phyloP scores from a whole-genome alignment of 495 filamentous ascomycete species.

The Cairneyella variabilis region DNA sequence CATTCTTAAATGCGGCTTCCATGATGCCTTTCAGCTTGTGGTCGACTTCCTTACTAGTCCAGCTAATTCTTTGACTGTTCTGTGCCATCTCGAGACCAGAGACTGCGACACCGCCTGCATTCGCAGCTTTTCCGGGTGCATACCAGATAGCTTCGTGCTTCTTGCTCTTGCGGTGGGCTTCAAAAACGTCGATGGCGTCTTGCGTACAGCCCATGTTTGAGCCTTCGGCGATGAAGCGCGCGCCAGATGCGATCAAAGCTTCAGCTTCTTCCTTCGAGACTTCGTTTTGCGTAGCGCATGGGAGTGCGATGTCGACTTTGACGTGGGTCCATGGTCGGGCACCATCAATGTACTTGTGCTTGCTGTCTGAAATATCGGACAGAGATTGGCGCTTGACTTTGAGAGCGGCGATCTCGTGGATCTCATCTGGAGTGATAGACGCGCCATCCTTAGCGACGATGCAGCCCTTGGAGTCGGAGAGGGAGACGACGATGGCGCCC shows the following conservation, averaged over 20 bases:
- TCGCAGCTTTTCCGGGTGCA: constrained; percentile 93
- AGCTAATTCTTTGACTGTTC: constrained; percentile 81
- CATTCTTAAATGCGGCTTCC: constrained; percentile 89
- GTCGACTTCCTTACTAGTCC: constrained; percentile 90
- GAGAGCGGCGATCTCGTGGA: constrained; percentile 70
- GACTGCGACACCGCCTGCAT: constrained; percentile 95
- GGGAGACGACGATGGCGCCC: constrained; percentile 85
- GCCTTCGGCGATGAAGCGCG: constrained; percentile 89
- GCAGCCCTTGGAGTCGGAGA: constrained; percentile 87
- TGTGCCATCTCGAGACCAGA: constrained; percentile 99
- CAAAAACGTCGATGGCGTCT: constrained; percentile 91
- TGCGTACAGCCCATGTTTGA: constrained; percentile 99
- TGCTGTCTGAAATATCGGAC: constrained; percentile 52
- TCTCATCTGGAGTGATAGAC: constrained; percentile 71
- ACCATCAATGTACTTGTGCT: constrained; percentile 85
- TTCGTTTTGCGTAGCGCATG: constrained; percentile 96
- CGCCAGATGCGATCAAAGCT: constrained; percentile 70
- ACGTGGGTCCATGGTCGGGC: constrained; percentile 89
- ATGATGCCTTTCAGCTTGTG: constrained; percentile 90
- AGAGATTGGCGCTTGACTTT: constrained; percentile 88
- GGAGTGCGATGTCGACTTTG: constrained; percentile 86
- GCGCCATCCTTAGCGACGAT: constrained; percentile 65
- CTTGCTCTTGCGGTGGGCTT: constrained; percentile 70
- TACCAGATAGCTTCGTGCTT: constrained; percentile 83
- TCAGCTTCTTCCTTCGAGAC: constrained; percentile 85